Evolutionary conservation across 441 rosid species (phyloP).

Genomic region (Mallotus repandus): DNA sequence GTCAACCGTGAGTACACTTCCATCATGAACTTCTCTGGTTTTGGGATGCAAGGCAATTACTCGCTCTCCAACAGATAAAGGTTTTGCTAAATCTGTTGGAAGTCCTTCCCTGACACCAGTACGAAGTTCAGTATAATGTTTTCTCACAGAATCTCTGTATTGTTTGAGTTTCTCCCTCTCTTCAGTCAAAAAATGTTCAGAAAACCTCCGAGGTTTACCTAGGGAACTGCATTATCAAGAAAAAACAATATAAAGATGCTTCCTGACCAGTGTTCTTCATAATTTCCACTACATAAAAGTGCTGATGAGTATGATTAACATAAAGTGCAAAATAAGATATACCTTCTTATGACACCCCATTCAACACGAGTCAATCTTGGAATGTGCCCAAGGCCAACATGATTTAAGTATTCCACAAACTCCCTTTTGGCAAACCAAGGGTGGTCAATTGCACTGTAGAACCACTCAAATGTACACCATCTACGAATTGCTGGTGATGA

Average conservation of each 20-base stretch:
- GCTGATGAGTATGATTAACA: not conserved
- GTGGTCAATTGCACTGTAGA: slow-evolving; percentile 93
- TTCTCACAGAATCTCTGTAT: slow-evolving; percentile 90
- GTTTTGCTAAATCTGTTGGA: slow-evolving; percentile 92
- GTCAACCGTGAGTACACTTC: slow-evolving; percentile 89
- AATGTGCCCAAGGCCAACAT: slow-evolving; percentile 91
- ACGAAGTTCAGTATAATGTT: slow-evolving; percentile 78
- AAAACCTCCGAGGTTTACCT: slow-evolving; percentile 97
- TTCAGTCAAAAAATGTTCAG: slow-evolving; percentile 72
- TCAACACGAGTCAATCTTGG: slow-evolving; percentile 92
- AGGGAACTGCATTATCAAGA: slow-evolving; percentile 71
- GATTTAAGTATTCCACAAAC: slow-evolving; percentile 88
- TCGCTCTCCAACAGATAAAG: slow-evolving; percentile 88
- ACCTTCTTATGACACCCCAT: slow-evolving; percentile 99
- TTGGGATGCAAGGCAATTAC: slow-evolving; percentile 91
- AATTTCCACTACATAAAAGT: not conserved
- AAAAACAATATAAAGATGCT: slow-evolving; percentile 9
- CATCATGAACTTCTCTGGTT: slow-evolving; percentile 86
- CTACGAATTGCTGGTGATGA: slow-evolving; percentile 63
- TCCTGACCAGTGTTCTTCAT: slow-evolving; percentile 17
- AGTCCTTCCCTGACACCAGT: slow-evolving; percentile 81
- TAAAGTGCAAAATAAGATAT: slow-evolving; percentile 13
- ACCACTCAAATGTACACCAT: slow-evolving; percentile 98
- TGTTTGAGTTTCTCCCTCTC: slow-evolving; percentile 82
- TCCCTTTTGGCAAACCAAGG: slow-evolving; percentile 98